Conservation (phyloP, 345 rosid species). For the Acer saccharum region DNA sequence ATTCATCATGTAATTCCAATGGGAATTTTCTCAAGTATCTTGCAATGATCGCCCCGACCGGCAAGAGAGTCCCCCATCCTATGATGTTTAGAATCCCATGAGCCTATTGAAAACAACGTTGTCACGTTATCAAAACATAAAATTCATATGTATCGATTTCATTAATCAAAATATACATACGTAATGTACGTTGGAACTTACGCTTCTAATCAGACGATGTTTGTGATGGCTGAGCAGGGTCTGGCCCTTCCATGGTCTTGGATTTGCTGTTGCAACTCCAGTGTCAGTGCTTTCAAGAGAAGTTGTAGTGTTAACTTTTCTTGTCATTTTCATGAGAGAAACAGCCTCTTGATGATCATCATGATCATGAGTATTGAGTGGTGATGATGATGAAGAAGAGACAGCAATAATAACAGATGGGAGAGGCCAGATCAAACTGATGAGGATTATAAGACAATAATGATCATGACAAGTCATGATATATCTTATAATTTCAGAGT, state of each 20-base stretch:
- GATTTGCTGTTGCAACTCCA: slow-evolving; percentile 22
- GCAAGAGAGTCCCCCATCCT: slow-evolving; percentile 47
- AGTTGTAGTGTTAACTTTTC: neutral
- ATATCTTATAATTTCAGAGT: neutral
- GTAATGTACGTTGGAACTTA: slow-evolving; percentile 6
- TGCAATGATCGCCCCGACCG: slow-evolving; percentile 36
- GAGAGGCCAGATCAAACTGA: slow-evolving; percentile 16
- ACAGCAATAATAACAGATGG: slow-evolving; percentile 1
- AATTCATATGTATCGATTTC: too few relatives aligned
- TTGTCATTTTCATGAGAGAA: neutral
- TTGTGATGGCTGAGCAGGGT: slow-evolving; percentile 1
- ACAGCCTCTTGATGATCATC: neutral
- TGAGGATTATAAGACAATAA: slow-evolving; percentile 19
- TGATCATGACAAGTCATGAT: slow-evolving; percentile 19
- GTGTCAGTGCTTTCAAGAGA: slow-evolving; percentile 9
- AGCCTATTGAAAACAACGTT: slow-evolving; percentile 17
- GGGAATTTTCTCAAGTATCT: slow-evolving; percentile 36
- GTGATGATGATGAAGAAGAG: slow-evolving; percentile 1
- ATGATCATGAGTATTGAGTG: neutral
- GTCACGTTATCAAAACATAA: neutral
- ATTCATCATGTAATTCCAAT: slow-evolving; percentile 29
- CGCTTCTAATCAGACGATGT: slow-evolving; percentile 23
- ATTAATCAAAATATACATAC: too few relatives aligned
- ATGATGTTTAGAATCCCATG: slow-evolving; percentile 46
- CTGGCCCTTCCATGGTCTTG: slow-evolving; percentile 30